These are phyloP conservation scores for Malus sieversii DNA, from an alignment of 306 rosid genomes.

Conservation along the genomic window DNA sequence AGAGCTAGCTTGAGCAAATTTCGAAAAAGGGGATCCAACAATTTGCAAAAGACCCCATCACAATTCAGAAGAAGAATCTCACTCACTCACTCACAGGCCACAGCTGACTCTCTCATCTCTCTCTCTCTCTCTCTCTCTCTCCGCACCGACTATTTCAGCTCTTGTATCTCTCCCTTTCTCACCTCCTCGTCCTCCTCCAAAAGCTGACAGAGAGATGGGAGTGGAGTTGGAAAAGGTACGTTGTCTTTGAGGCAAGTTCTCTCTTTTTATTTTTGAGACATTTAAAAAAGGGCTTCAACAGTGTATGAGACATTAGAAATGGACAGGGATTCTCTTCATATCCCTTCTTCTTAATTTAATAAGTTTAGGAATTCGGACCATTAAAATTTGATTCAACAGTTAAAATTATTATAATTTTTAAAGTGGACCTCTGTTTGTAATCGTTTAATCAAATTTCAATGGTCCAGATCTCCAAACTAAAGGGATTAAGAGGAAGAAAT, in stretches of 20 bases:
- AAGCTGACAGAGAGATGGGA: not conserved
- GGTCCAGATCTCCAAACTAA: no score
- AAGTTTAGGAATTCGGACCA: no score
- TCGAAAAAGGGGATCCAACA: constrained; percentile 39
- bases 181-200: not conserved
- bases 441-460: no score
- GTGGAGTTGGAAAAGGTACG: not conserved
- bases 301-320: not conserved
- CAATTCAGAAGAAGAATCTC: not conserved
- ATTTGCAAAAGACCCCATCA: constrained; percentile 20
- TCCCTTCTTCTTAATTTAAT: no score
- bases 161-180: not conserved
- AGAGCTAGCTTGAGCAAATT: constrained; percentile 45
- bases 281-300: constrained; percentile 16
- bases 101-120: constrained; percentile 10
- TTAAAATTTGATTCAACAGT: no score
- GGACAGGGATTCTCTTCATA: no score
- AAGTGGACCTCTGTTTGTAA: no score
- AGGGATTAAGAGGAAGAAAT: no score
- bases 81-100: not conserved
- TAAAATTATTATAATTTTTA: no score
- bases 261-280: constrained; percentile 8
- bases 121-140: not conserved
- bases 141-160: not conserved
- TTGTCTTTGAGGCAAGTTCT: constrained; percentile 6